phyloP scores from a whole-genome alignment of 2,329 filamentous ascomycete genomes.

The Leptographium galeiforme region DNA sequence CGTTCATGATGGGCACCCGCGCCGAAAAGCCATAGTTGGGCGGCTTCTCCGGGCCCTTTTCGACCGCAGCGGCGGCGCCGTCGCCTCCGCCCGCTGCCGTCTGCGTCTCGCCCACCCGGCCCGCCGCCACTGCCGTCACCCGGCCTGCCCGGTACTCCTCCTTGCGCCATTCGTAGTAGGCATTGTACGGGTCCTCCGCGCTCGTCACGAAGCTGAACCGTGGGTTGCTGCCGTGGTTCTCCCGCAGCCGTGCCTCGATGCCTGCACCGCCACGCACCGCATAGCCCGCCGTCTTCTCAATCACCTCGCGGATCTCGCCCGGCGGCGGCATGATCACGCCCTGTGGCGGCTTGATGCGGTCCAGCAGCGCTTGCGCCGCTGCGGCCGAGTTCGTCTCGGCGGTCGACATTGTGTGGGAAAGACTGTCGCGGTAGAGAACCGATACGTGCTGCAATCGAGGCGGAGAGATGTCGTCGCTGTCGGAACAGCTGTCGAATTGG shows the following conservation, averaged over 20 bases:
- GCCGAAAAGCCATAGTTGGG: conserved; percentile 86
- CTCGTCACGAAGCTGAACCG: conserved; percentile 87
- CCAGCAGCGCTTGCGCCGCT: conserved; percentile 32
- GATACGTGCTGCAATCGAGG: too few species aligned
- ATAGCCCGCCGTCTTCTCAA: conserved; percentile 93
- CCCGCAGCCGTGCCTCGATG: conserved; percentile 73
- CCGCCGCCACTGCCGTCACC: conserved; percentile 65
- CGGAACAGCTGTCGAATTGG: too few species aligned
- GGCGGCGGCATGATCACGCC: conserved; percentile 80
- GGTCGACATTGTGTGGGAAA: not conserved
- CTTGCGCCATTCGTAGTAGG: conserved; percentile 85
- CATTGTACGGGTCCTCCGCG: conserved; percentile 66
- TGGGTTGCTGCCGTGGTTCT: conserved; percentile 72
- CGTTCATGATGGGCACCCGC: conserved; percentile 93
- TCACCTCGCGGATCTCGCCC: conserved; percentile 64
- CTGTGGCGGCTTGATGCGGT: conserved; percentile 63
- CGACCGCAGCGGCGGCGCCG: conserved; percentile 20
- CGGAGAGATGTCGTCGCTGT: too few species aligned
- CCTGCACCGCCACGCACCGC: conserved; percentile 55
- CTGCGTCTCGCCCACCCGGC: conserved; percentile 51
- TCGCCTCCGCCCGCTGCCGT: conserved; percentile 22
- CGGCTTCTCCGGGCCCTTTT: conserved; percentile 69
- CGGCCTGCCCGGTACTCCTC: conserved; percentile 74
- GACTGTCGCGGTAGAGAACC: too few species aligned
- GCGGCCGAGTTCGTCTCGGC: conserved; percentile 27